Percentiles rank a stretch among this genome's conserved stretches.
Evolutionary conservation across 75 land plant species (phyloP).

Genomic region (Gnetum montanum): DNA sequence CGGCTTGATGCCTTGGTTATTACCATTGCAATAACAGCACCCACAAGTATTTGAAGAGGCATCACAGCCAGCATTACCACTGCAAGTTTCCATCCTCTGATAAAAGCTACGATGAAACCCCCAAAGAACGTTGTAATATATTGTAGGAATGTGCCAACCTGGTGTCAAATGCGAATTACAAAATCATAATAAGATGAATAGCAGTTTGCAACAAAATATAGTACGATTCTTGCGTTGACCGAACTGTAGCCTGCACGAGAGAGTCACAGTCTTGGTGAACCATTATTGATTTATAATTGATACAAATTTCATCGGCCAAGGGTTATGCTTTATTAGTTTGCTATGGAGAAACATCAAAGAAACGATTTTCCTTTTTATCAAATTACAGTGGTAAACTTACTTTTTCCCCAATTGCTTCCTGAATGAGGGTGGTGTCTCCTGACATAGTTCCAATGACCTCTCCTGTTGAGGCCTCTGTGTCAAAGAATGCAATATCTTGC

Average conservation of each 20-base stretch:
- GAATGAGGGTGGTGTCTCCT: constrained; percentile 78
- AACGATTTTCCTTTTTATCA: neutral
- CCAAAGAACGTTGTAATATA: constrained; percentile 34
- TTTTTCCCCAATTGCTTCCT: constrained; percentile 92
- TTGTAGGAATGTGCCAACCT: constrained; percentile 58
- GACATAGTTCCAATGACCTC: constrained; percentile 78
- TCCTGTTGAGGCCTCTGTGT: constrained; percentile 69
- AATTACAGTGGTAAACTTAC: constrained; percentile 11
- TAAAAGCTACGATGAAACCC: constrained; percentile 50
- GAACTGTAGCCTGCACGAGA: neutral
- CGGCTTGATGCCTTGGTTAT: constrained; percentile 28
- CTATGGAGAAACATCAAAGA: neutral
- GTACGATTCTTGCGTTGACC: neutral
- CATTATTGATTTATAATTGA: neutral
- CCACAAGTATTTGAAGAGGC: constrained; percentile 36
- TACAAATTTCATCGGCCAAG: neutral
- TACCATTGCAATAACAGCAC: constrained; percentile 23
- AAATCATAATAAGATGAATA: too few relatives aligned
- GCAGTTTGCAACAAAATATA: neutral
- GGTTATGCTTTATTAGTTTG: neutral
- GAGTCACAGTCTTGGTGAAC: neutral
- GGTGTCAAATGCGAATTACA: too few relatives aligned
- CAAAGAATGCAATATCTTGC: constrained; percentile 80
- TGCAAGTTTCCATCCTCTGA: constrained; percentile 51
- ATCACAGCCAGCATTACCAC: constrained; percentile 38